Base-by-base conservation (phyloP, 306 rosid genomes). In the Crotalaria pallida region DNA sequence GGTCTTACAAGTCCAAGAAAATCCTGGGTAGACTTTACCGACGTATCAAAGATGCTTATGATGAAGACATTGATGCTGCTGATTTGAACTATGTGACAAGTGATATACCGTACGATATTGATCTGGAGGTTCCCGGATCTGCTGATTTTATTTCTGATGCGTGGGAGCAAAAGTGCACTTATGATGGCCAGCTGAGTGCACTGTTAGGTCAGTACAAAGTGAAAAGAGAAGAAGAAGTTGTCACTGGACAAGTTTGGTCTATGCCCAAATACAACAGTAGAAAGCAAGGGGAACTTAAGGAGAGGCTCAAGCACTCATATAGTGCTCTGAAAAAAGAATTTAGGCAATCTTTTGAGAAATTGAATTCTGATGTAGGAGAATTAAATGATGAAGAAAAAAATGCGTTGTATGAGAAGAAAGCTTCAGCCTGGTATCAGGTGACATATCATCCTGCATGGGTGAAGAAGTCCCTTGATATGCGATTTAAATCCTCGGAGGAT, bases 271-370 rank as follows among this genome's bases (percentile, higher is more conserved):
- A 83, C 82, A 87, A 44, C 45, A 87, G 97, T 75, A 78, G 87
- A 79, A 94, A 87, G 82, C 91, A 90, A 74, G 96, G 98, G 67
- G 95, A 94, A 10, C 88, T 94, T n/a, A 87, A 84, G 85, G 98
- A 94, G 90, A 88, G 87, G 82, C 83, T 90, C 43, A 88, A 87
- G 84, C 98, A 88, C 74, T 85, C 97, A 7, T 94, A 88, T 73
- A 85, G 71, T 75, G 71, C 85, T 36, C 79, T 88, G 67, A 94
- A 82, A 75, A 94, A 87, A 68, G 96, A 94, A 76, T 90, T 88
- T 49, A 84, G 98, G 80, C 84, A 81, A 41, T 23, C 31, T 34
- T 94, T 94, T 43, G 97, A 88, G 87, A 81, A 60, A 13, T 44
- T 73, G 77, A 84, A 74, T 41, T 10, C 77, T 5, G 79, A 80